phyloP scores from a whole-genome alignment of 768 basidiomycete species.

The Trametes meyenii region DNA sequence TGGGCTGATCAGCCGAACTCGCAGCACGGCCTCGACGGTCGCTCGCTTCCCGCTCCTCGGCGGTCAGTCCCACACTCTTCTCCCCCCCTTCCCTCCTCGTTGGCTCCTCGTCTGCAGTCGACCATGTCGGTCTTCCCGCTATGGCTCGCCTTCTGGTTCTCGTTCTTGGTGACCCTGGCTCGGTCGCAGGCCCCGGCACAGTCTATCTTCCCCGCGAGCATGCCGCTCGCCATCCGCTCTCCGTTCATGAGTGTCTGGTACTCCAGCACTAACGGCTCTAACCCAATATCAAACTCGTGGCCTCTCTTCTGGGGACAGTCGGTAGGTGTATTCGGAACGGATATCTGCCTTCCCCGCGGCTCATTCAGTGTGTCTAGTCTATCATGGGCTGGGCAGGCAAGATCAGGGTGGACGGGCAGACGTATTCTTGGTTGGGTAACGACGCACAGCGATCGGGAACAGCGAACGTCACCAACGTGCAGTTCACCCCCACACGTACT shows the following conservation, averaged over 20 bases:
- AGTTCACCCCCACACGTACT: constrained; percentile 41
- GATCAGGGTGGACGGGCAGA: constrained; percentile 23
- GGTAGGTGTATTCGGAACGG: not conserved
- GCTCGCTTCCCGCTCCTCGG: not conserved
- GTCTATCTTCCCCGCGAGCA: constrained; percentile 26
- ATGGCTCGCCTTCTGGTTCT: constrained; percentile 7
- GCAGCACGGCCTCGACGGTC: constrained; percentile 6
- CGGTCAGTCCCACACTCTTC: not conserved
- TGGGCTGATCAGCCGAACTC: not conserved
- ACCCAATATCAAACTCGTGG: constrained; percentile 18
- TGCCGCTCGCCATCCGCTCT: constrained; percentile 33
- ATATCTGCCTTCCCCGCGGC: not conserved
- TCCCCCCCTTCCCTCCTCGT: not conserved
- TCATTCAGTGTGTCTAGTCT: not conserved
- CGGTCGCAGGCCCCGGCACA: constrained; percentile 9
- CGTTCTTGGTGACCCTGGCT: not conserved
- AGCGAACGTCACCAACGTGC: constrained; percentile 26
- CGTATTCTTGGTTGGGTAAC: constrained; percentile 25
- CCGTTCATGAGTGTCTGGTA: constrained; percentile 32
- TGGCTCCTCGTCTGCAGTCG: not conserved
- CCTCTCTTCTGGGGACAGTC: constrained; percentile 23
- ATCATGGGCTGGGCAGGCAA: constrained; percentile 27
- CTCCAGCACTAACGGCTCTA: not conserved
- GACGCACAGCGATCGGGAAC: not conserved
- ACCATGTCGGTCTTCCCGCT: not conserved